A percentile compares a stretch with the other conserved stretches of the same genome.
These are phyloP conservation scores for Zygosaccharomyces sapae DNA, from an alignment of 1,139 yeast species.

Conservation along the genomic window DNA sequence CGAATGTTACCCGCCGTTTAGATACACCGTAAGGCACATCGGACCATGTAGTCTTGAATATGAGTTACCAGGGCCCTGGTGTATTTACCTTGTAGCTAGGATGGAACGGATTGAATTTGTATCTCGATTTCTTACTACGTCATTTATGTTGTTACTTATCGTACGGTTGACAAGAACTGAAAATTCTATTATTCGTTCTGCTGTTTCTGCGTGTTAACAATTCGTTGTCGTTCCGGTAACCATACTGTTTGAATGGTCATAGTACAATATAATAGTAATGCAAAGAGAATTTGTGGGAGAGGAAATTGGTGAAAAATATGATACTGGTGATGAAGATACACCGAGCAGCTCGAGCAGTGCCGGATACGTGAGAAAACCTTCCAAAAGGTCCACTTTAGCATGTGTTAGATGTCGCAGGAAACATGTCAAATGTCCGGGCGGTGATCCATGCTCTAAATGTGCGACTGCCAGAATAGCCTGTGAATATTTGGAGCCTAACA, in stretches of 20 bases:
- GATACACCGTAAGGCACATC: not conserved
- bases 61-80: too few species aligned
- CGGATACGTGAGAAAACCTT: conserved; percentile 8
- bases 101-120: too few species aligned
- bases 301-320: conserved; percentile 5
- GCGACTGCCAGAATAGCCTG: conserved; percentile 55
- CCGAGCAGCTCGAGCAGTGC: not conserved
- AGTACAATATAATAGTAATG: not conserved
- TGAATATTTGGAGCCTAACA: conserved; percentile 74
- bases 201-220: too few species aligned
- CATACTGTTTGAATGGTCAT: not conserved
- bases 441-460: conserved; percentile 71
- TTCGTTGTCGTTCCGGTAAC: too few species aligned
- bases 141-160: too few species aligned
- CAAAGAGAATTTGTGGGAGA: conserved; percentile 4
- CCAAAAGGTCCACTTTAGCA: conserved; percentile 27
- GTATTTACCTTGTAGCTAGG: too few species aligned
- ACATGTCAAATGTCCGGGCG: conserved; percentile 80
- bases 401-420: conserved; percentile 72
- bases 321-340: conserved; percentile 4
- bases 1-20: not conserved
- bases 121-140: too few species aligned
- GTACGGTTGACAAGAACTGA: too few species aligned
- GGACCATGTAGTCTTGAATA: not conserved
- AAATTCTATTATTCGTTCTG: too few species aligned